phyloP scores from a whole-genome alignment of 1,284 basidiomycete genomes.

The Grifola frondosa region DNA sequence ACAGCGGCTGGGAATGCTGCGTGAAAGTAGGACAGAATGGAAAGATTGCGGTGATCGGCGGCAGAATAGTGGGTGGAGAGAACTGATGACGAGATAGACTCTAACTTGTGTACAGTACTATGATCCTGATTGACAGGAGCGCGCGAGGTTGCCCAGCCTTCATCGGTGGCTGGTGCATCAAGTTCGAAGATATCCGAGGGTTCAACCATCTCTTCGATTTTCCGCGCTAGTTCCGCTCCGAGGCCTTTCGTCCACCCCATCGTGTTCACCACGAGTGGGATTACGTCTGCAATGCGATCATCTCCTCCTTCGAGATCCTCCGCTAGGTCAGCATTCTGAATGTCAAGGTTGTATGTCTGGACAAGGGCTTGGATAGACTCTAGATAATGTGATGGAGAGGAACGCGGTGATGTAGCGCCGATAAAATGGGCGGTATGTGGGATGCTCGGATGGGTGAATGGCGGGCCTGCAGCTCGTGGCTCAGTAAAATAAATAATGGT shows the following conservation, averaged over 20 bases:
- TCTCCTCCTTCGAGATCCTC: conserved; percentile 29
- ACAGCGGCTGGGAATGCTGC: conserved; percentile 44
- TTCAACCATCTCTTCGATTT: conserved; percentile 66
- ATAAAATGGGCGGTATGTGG: conserved; percentile 83
- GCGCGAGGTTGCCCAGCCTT: conserved; percentile 10
- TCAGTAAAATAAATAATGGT: conserved; percentile 1
- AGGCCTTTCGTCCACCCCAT: conserved; percentile 98
- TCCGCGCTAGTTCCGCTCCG: conserved; percentile 76
- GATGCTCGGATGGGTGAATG: conserved; percentile 78
- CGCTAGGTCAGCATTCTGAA: conserved; percentile 50
- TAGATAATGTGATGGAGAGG: conserved; percentile 81
- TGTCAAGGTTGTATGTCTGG: conserved; percentile 69
- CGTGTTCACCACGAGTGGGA: conserved; percentile 91
- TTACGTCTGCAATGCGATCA: conserved; percentile 47
- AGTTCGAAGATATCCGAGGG: conserved; percentile 71
- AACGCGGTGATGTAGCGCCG: conserved; percentile 77
- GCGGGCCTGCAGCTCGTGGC: conserved; percentile 57
- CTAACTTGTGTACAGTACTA: conserved; percentile 25
- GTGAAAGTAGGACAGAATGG: conserved; percentile 84
- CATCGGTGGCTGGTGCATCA: conserved; percentile 25
- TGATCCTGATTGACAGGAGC: neutral
- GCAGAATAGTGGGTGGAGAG: conserved; percentile 56
- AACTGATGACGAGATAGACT: conserved; percentile 35
- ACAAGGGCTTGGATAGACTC: conserved; percentile 68
- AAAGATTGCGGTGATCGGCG: conserved; percentile 72